These are phyloP conservation scores for Condylostoma magnum DNA, from an alignment of 169 alveolate genomes.

Conservation along the genomic window DNA sequence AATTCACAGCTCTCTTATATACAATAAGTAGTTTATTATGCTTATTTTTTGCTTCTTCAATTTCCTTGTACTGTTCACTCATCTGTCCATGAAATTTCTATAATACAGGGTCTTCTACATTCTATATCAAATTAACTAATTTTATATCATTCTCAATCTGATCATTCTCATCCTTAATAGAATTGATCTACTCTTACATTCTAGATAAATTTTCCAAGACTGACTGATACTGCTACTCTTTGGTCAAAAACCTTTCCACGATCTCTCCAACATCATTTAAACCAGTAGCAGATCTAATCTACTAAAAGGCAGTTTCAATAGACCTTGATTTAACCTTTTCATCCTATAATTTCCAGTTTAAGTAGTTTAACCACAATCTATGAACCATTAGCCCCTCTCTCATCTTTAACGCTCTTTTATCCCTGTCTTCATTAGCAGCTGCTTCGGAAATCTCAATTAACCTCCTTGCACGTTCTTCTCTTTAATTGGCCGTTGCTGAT, in stretches of 20 bases:
- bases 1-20: too few relatives aligned
- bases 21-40: too few relatives aligned
- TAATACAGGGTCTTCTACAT: too few relatives aligned
- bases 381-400: conserved; percentile 42
- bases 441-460: conserved; percentile 50
- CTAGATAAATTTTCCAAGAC: too few relatives aligned
- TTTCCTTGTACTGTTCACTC: too few relatives aligned
- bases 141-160: too few relatives aligned
- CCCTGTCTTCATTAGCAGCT: conserved; percentile 60
- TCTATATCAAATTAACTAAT: too few relatives aligned
- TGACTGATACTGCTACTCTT: conserved; percentile 39
- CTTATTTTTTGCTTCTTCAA: too few relatives aligned
- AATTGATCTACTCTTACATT: too few relatives aligned
- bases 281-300: conserved; percentile 49
- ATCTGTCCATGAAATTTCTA: too few relatives aligned
- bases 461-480: conserved; percentile 42
- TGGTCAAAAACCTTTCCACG: conserved; percentile 44
- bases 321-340: conserved; percentile 38
- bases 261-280: conserved; percentile 49
- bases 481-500: conserved; percentile 39
- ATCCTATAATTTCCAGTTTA: conserved; percentile 40
- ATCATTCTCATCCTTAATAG: too few relatives aligned
- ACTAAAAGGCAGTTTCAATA: conserved; percentile 48
- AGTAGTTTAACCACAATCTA: conserved; percentile 36
- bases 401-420: conserved; percentile 40